These are phyloP conservation scores for Pseudogymnoascus sp. DNA, from an alignment of 2,329 filamentous ascomycete species.

Conservation along the genomic window DNA sequence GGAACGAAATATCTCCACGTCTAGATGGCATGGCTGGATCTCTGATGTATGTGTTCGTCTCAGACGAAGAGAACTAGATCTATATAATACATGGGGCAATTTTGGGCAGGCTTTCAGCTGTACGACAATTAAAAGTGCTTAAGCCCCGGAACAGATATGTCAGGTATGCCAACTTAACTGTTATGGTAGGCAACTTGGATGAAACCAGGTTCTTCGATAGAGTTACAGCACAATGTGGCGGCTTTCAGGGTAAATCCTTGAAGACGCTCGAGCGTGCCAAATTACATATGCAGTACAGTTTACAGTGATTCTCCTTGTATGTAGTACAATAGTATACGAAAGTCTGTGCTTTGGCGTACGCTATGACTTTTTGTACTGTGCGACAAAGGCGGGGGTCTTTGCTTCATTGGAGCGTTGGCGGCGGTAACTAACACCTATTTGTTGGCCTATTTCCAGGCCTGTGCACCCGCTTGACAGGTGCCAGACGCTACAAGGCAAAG, in stretches of 20 bases:
- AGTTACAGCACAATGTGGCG: neutral
- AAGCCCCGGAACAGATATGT: neutral
- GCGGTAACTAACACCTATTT: neutral
- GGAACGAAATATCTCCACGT: constrained; percentile 14
- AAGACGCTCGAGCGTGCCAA: neutral
- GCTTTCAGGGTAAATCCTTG: neutral
- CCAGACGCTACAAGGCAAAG: neutral
- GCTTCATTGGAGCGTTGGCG: neutral
- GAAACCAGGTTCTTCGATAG: neutral
- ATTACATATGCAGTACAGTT: neutral
- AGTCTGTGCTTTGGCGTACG: neutral
- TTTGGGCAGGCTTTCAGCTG: neutral
- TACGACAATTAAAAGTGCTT: neutral
- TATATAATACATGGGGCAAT: neutral
- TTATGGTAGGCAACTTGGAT: neutral
- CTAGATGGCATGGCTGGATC: constrained; percentile 15
- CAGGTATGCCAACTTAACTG: neutral
- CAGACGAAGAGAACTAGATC: neutral
- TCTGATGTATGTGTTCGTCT: constrained; percentile 1
- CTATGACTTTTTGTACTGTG: neutral
- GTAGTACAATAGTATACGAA: neutral
- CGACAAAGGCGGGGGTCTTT: no score
- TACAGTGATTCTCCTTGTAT: neutral
- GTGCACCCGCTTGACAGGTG: neutral
- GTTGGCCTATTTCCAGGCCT: neutral